Base-by-base conservation (phyloP, 1,139 yeast species). In the Zygosaccharomyces pseudobailii region DNA sequence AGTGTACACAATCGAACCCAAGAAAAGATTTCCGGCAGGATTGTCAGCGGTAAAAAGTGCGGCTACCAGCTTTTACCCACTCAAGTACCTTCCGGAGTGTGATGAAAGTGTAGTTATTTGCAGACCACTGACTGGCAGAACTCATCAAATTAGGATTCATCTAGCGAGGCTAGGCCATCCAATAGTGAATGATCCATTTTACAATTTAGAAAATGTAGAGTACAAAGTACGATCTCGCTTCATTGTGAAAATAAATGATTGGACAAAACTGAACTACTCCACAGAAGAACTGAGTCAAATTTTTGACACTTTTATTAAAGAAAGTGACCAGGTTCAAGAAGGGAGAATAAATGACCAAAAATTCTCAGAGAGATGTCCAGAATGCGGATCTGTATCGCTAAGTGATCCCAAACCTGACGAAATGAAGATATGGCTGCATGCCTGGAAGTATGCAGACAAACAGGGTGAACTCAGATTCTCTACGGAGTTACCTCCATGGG, bases 401-500 rank as follows among this genome's bases (percentile, higher is more conserved):
- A 57, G 65, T 1, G 73, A 71, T 36, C 76, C 75, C 2, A 66
- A 68, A 23, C 57, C 62, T 7, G 61, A 68, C 7, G 71, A 71
- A 10, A 59, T 75, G 52, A 66, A 63, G 19, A 65, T 84, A 34
- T 81, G 77, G 74, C 62, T 84, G 42, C 89, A 84, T 68, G 82
- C 88, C 0, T 73, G 67, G 54, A 69, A 69, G 41, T 82, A 80
- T 52, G 58, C 65, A 32, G 63, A 66, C n/a, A 59, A 55, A 3
- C 54, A 52, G 3, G 54, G 56, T 6, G 85, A 94, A 88, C 53
- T 58, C 40, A 69, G 79, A 3, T 86, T 82, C 63, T 74, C 80
- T 52, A 87, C 96, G 0, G 78, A 76, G 5, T 70, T 79, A 42
- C 97, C 97, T 0, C 78, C 75, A 6, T 90, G 97, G 97, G 90